Evolutionary conservation across 768 basidiomycete species (phyloP).

Genomic region (Tulasnella sp.): DNA sequence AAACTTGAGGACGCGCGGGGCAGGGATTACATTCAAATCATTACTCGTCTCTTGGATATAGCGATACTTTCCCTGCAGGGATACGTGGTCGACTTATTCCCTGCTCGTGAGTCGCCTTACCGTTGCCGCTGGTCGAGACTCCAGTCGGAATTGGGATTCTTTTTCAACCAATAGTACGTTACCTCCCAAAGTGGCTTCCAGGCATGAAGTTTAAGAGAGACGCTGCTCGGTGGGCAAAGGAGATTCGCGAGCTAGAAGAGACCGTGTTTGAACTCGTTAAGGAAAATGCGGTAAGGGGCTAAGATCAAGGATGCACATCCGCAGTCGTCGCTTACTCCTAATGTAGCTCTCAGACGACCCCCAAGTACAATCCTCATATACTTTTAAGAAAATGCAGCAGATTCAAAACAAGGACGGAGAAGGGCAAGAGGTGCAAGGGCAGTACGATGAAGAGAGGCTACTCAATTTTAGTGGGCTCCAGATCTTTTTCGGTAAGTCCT

Average conservation of each 20-base stretch:
- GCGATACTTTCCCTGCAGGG: neutral
- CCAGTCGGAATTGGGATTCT: too few relatives aligned
- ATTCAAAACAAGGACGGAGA: neutral
- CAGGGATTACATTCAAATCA: neutral
- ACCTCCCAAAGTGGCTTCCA: slow-evolving; percentile 14
- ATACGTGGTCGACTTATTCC: slow-evolving; percentile 5
- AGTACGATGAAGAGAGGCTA: neutral
- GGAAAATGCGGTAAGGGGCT: neutral
- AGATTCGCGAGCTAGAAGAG: neutral
- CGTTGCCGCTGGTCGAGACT: neutral
- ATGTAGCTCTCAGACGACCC: neutral
- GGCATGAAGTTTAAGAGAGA: slow-evolving; percentile 4
- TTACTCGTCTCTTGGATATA: neutral
- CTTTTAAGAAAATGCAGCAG: neutral
- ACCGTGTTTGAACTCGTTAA: neutral
- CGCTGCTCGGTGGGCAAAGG: neutral
- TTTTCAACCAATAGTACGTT: neutral
- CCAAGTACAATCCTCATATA: neutral
- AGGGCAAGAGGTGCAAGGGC: neutral
- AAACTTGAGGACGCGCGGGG: neutral
- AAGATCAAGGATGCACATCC: too few relatives aligned
- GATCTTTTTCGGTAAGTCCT: neutral
- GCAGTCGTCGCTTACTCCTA: too few relatives aligned
- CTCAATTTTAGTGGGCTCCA: neutral
- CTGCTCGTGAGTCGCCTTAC: neutral